These are phyloP conservation scores for Akanthomyces uredinophilus DNA, from an alignment of 2,329 filamentous ascomycete species.

Conservation along the genomic window DNA sequence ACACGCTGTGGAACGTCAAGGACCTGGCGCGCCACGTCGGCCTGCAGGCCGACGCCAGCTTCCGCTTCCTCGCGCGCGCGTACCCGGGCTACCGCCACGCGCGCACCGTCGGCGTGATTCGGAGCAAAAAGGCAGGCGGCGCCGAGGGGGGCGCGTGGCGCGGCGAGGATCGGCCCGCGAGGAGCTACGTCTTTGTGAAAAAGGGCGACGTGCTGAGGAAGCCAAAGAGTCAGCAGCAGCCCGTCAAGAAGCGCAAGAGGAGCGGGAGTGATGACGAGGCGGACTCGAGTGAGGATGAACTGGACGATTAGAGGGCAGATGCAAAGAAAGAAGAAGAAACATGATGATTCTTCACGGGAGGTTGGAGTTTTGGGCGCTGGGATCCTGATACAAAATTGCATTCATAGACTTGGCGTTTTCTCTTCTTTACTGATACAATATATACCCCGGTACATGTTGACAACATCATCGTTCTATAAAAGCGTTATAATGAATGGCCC, in stretches of 20 bases:
- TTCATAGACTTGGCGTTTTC: background rate
- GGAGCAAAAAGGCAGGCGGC: conserved; percentile 37
- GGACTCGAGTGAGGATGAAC: background rate
- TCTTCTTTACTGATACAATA: background rate
- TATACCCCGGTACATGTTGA: background rate
- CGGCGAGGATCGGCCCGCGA: conserved; percentile 40
- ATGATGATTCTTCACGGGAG: background rate
- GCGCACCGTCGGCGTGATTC: conserved; percentile 63
- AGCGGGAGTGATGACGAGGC: background rate
- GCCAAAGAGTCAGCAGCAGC: conserved; percentile 23
- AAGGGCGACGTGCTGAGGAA: conserved; percentile 44
- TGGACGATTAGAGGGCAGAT: background rate
- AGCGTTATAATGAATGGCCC: too few species aligned
- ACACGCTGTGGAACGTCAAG: conserved; percentile 90
- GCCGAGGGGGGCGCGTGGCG: conserved; percentile 36
- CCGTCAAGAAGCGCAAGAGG: conserved; percentile 5
- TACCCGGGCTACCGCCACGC: conserved; percentile 74
- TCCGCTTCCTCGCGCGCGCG: conserved; percentile 57
- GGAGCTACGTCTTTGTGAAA: conserved; percentile 58
- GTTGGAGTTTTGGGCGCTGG: background rate
- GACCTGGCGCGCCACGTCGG: conserved; percentile 78
- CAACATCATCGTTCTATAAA: background rate
- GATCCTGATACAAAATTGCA: too few species aligned
- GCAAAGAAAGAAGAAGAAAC: background rate
- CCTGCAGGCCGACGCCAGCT: conserved; percentile 64